Base-by-base conservation (phyloP, 2,329 filamentous ascomycete species). In the Ophiostoma himal-ulmi region DNA sequence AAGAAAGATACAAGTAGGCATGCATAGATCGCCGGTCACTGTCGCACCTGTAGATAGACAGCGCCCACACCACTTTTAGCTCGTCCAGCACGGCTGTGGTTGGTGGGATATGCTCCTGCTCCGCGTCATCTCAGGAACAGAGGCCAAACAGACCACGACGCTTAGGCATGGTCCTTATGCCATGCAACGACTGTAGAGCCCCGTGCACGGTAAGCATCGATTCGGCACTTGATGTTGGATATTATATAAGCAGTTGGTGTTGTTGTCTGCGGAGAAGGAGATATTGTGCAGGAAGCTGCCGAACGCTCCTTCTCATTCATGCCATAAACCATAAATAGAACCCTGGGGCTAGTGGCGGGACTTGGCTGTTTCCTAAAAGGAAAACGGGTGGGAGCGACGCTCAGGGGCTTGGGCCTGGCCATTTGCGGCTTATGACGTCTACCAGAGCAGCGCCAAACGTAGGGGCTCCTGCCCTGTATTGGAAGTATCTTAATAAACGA, bases 341-440 rank as follows among this genome's bases (percentile, higher is more conserved):
- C 65, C 39, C 37, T 44, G 20, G 37, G 37, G 37, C 65, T 57
- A 30, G 39, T 44, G 66, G 26, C 41, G 26, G 66, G 62, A n/a
- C 36, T 65, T 39, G 62, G n/a, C 7, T 39, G 62, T 52, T 68
- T 68, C 66, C 44, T 68, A 26, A 52, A 39, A 60, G 41, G 48
- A 57, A 39, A 60, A 52, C 48, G 67, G 67, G 67, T 39, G 60
- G 48, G 67, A 57, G n/a, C 67, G 67, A 52, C 66, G 5, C 34
- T 52, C 67, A 57, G 67, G 48, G 67, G 67, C n/a, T 39, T 57
- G 26, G 48, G 17, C 48, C 52, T 11, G 11, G 52, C 62, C 62
- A 65, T 39, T 22, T 65, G 62, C 34, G 36, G 34, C 48, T 68
- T 68, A 68, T 68, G 67, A 68, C 67, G 67, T 68, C 67, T 68